Evolutionary conservation across 148 eudicot genomes (phyloP).

Genomic region (Rhododendron mucronatum): DNA sequence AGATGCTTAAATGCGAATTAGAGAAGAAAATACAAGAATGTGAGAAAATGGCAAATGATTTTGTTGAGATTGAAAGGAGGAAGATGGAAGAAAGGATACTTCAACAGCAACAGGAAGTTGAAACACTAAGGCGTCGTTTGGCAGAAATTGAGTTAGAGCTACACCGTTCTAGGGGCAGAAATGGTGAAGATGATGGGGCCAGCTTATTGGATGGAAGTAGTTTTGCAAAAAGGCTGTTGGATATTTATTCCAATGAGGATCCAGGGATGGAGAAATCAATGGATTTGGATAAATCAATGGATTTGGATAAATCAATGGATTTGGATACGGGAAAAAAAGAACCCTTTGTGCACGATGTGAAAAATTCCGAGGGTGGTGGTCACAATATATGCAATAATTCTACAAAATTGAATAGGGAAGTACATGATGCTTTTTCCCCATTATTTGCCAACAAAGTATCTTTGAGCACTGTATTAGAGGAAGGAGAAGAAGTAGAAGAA

Average conservation of each 20-base stretch:
- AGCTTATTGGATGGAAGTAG: slow-evolving; percentile 47
- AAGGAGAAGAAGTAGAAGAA: slow-evolving; percentile 58
- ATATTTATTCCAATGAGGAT: slow-evolving; percentile 62
- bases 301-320: slow-evolving; percentile 7
- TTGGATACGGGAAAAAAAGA: slow-evolving; percentile 42
- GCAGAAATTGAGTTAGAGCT: slow-evolving; percentile 83
- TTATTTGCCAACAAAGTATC: slow-evolving; percentile 30
- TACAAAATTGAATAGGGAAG: slow-evolving; percentile 6
- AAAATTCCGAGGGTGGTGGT: slow-evolving; percentile 23
- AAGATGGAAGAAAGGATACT: slow-evolving; percentile 74
- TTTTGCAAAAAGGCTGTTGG: slow-evolving; percentile 56
- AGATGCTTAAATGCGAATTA: slow-evolving; percentile 49
- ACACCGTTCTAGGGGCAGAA: slow-evolving; percentile 49
- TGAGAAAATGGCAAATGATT: slow-evolving; percentile 69
- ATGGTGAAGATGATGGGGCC: slow-evolving; percentile 37
- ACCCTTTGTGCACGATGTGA: slow-evolving; percentile 32
- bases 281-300: slow-evolving; percentile 42
- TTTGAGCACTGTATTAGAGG: slow-evolving; percentile 92
- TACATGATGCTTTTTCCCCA: slow-evolving; percentile 20
- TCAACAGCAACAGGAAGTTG: slow-evolving; percentile 73
- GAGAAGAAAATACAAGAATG: slow-evolving; percentile 71
- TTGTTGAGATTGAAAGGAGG: slow-evolving; percentile 70
- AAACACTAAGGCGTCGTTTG: slow-evolving; percentile 58
- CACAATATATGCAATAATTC: slow-evolving; percentile 11
- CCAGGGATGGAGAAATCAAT: slow-evolving; percentile 86